phyloP scores from a whole-genome alignment of 176 grass and related monocot genomes.

The Melocanna baccifera region DNA sequence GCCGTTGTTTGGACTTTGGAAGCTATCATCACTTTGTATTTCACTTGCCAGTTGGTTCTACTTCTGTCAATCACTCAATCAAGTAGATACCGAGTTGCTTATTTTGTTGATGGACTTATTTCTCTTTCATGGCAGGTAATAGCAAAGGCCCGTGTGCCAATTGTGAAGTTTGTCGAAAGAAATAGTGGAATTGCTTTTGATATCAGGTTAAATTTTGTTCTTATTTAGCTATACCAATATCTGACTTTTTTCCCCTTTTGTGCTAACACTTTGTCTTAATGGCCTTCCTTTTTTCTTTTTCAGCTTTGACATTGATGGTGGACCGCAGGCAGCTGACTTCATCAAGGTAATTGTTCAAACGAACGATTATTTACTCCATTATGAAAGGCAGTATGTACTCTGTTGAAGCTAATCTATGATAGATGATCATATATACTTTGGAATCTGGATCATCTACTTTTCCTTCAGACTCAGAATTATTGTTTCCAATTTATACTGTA shows the following conservation, averaged over 20 bases:
- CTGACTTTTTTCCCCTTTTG: background rate
- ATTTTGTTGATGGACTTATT: constrained; percentile 18
- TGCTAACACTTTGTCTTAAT: constrained; percentile 2
- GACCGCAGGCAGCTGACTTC: constrained; percentile 84
- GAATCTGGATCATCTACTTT: background rate
- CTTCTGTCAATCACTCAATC: too few species aligned
- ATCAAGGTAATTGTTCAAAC: constrained; percentile 70
- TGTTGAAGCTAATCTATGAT: constrained; percentile 27
- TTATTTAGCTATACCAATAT: background rate
- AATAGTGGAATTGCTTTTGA: constrained; percentile 88
- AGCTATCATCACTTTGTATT: constrained; percentile 12
- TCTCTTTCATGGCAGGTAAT: constrained; percentile 68
- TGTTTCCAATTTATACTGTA: constrained; percentile 26
- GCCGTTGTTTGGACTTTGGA: background rate
- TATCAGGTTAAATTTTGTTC: constrained; percentile 64
- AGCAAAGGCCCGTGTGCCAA: constrained; percentile 97
- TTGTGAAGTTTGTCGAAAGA: constrained; percentile 94
- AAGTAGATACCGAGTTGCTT: too few species aligned
- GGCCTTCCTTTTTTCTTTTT: constrained; percentile 27
- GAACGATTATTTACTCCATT: background rate
- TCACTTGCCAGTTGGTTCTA: background rate
- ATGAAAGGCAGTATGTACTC: background rate
- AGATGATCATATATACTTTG: background rate
- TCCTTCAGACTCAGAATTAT: background rate
- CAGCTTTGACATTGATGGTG: constrained; percentile 96